Evolutionary conservation across 176 grass and related monocot genomes (phyloP).

Genomic region (Rhynchospora breviuscula): DNA sequence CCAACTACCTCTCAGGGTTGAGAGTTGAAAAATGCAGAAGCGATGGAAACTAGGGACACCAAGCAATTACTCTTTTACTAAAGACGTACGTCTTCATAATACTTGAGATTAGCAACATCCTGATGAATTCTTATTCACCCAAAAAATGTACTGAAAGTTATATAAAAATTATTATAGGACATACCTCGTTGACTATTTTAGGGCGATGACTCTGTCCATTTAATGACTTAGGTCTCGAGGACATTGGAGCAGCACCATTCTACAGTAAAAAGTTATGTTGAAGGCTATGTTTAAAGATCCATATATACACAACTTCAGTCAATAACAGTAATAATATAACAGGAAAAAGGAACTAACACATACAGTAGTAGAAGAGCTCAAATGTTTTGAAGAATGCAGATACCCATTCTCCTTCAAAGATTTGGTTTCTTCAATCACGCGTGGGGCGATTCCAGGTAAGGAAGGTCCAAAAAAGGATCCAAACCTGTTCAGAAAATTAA

Average conservation of each 20-base stretch:
- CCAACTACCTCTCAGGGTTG: not conserved
- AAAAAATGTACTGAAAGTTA: not conserved
- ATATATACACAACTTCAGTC: conserved; percentile 10
- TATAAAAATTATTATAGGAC: conserved; percentile 5
- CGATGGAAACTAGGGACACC: not conserved
- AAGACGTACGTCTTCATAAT: not conserved
- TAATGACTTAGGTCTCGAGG: conserved; percentile 16
- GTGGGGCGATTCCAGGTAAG: conserved; percentile 42
- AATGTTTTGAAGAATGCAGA: conserved; percentile 23
- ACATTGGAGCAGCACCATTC: conserved; percentile 27
- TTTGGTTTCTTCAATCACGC: conserved; percentile 67
- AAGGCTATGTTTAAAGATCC: not conserved
- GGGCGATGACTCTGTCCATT: conserved; percentile 31
- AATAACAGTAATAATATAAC: conserved; percentile 4
- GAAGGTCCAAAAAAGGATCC: conserved; percentile 89
- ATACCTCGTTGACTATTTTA: conserved; percentile 50
- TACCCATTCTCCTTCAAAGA: conserved; percentile 43
- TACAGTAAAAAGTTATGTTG: conserved; percentile 24
- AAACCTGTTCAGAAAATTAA: conserved; percentile 31
- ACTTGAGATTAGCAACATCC: not conserved
- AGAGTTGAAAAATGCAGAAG: not conserved
- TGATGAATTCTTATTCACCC: not conserved
- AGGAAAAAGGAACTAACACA: not conserved
- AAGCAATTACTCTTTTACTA: not conserved
- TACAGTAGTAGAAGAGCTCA: conserved; percentile 27